Conservation (phyloP, 2,329 filamentous ascomycete species). For the Hortaea sp. region DNA sequence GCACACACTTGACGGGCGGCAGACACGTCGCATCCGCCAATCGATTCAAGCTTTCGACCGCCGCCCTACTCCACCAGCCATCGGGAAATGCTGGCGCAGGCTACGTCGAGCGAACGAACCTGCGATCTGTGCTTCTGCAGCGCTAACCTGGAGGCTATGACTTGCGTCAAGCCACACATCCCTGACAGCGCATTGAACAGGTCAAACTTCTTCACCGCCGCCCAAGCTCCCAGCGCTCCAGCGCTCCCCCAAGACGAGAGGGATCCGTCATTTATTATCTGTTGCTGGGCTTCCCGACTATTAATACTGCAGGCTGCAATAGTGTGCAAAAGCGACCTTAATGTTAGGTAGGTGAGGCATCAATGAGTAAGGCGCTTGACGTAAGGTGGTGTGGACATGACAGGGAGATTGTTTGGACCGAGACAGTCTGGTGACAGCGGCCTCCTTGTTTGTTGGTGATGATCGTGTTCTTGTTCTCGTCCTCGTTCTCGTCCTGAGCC, state of each 20-base stretch:
- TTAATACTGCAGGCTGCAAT: too few species aligned
- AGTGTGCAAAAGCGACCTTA: too few species aligned
- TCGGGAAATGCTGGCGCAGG: slow-evolving; percentile 1
- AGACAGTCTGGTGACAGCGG: too few species aligned
- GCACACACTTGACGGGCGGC: not conserved
- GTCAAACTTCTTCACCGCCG: slow-evolving; percentile 5
- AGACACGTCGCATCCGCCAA: not conserved
- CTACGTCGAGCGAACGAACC: slow-evolving; percentile 7
- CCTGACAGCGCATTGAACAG: slow-evolving; percentile 15
- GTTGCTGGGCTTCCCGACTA: too few species aligned
- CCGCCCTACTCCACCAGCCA: slow-evolving; percentile 1
- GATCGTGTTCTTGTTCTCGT: not conserved
- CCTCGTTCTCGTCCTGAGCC: too few species aligned
- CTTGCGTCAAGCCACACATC: slow-evolving; percentile 18
- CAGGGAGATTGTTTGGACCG: too few species aligned
- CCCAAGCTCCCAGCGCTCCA: not conserved
- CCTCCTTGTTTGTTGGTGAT: not conserved
- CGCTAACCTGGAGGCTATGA: slow-evolving; percentile 13
- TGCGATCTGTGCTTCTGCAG: slow-evolving; percentile 14
- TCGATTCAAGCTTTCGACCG: slow-evolving; percentile 2
- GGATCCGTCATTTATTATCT: too few species aligned
- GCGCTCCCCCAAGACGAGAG: too few species aligned
- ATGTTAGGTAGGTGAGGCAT: too few species aligned
- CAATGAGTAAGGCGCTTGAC: too few species aligned
- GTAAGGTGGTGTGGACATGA: too few species aligned